Evolutionary conservation across 345 rosid genomes (phyloP).

Genomic region (Salix arbutifolia): DNA sequence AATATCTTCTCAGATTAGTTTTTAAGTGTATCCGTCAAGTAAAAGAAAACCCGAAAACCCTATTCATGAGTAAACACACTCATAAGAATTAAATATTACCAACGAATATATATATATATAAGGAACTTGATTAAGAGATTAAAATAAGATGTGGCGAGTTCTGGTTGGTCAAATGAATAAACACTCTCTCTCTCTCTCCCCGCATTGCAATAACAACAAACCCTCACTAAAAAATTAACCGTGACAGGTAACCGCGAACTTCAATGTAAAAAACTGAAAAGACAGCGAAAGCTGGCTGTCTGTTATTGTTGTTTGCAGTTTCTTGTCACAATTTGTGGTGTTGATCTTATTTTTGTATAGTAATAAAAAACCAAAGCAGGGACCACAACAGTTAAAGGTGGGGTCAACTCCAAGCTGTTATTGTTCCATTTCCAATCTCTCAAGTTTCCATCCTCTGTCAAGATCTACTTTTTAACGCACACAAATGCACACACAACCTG

Average conservation of each 20-base stretch:
- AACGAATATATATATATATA: no score
- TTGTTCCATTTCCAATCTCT: not conserved
- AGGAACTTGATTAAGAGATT: no score
- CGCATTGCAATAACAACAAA: not conserved
- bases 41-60: no score
- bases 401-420: slow-evolving; percentile 15
- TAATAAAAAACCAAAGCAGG: not conserved
- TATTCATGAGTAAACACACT: no score
- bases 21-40: no score
- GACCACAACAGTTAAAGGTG: not conserved
- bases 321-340: not conserved
- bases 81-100: no score
- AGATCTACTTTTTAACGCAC: not conserved
- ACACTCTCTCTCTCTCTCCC: no score
- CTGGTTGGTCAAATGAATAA: no score
- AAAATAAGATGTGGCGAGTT: no score
- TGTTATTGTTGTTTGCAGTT: not conserved
- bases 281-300: slow-evolving; percentile 1
- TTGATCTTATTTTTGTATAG: not conserved
- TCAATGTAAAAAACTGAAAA: not conserved
- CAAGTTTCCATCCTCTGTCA: slow-evolving; percentile 5
- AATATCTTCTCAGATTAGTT: no score
- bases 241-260: not conserved
- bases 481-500: no score
- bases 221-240: not conserved